Evolutionary conservation across 345 rosid genomes (phyloP), one percentile per base, ranked within the genome.

Genomic region (Mangifera indica): DNA sequence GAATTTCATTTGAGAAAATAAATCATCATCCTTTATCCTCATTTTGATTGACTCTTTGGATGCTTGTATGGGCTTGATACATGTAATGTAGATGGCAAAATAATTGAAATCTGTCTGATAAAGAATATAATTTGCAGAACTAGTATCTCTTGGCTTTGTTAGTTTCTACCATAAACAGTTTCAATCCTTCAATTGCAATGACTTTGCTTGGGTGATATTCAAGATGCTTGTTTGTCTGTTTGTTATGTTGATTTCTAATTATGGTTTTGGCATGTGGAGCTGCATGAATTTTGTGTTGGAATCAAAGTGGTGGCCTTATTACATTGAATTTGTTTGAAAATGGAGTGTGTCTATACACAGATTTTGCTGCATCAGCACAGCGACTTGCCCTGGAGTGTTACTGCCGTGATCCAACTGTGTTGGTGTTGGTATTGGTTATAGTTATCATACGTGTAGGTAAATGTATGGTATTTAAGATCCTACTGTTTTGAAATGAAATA

Each of bases 41-140:
- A 71, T 76, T 78, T 34, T 59, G 51, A 65, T 70, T 18, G 46
- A 62, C 49, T 34, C 60, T 48, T 72, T 53, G 63, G 65, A 24
- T 22, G 18, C 67, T 63, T 58, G 42, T 70, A 67, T 65, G 75
- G 65, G 60, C n/a, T 69, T 53, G 49, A 60, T 73, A 76, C 68
- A 62, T 40, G 55, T 70, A n/a, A 66, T 71, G 83, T 70, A 58
- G 81, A 67, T 57, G 63, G 75, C n/a, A 72, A 78, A 81, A 79
- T 74, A 83, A 78, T 76, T 40, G 55, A 61, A 71, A 69, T 77
- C 75, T 76, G 64, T 77, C 77, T 65, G 72, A 37, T 51, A 62
- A 77, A 60, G 63, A 63, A 71, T 66, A 44, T 24, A 45, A 74
- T 68, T 72, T 62, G 34, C 54, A 25, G 66, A 71, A 60, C 34